These are phyloP conservation scores for Huntiella omanensis DNA, from an alignment of 2,329 filamentous ascomycete species.

Conservation along the genomic window DNA sequence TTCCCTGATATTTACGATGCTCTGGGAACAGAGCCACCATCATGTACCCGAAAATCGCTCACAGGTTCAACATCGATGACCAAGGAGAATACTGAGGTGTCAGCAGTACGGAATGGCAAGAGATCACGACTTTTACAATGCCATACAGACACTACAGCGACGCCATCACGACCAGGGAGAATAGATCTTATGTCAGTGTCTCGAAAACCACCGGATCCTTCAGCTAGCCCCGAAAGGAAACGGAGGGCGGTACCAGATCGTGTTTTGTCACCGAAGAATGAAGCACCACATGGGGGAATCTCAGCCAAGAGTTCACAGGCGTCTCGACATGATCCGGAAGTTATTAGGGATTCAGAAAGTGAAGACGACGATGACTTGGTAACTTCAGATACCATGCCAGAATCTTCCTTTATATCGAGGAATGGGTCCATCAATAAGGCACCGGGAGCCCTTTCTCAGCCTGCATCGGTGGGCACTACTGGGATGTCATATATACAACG, in stretches of 20 bases:
- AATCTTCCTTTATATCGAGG: too few relatives aligned
- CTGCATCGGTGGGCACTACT: too few relatives aligned
- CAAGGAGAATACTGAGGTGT: background rate
- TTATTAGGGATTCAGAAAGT: slow-evolving; percentile 39
- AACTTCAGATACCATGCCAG: background rate
- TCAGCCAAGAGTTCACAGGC: slow-evolving; percentile 7
- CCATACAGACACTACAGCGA: slow-evolving; percentile 13
- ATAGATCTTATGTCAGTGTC: too few relatives aligned
- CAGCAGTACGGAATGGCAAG: slow-evolving; percentile 6
- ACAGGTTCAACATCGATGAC: slow-evolving; percentile 1
- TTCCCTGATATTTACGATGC: slow-evolving; percentile 37
- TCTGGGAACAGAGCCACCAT: slow-evolving; percentile 21
- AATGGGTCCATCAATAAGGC: too few relatives aligned
- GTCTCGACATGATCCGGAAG: slow-evolving; percentile 17
- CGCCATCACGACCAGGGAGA: slow-evolving; percentile 9
- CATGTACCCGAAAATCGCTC: slow-evolving; percentile 17
- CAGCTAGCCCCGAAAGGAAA: slow-evolving; percentile 9
- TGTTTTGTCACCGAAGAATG: slow-evolving; percentile 11
- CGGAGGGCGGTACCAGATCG: slow-evolving; percentile 6
- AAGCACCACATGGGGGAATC: background rate
- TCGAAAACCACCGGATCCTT: background rate
- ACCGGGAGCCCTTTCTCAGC: too few relatives aligned
- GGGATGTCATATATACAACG: too few relatives aligned
- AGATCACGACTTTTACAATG: slow-evolving; percentile 5
- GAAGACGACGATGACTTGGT: slow-evolving; percentile 17